Evolutionary conservation across 768 basidiomycete genomes (phyloP), one percentile per base, ranked within the genome.

Genomic region (Auriscalpium microsporum): DNA sequence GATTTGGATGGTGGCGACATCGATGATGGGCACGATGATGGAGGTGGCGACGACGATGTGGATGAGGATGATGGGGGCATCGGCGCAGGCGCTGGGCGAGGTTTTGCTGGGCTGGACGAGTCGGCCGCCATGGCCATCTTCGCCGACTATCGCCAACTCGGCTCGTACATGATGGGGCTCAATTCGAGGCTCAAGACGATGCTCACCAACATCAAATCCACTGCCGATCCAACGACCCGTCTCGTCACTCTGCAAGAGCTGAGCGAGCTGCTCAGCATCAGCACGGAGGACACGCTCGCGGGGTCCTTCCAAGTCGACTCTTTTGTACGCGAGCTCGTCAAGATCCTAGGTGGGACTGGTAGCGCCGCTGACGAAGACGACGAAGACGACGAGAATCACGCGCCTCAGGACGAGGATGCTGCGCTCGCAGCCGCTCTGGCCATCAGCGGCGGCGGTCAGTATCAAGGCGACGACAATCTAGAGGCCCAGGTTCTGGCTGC

Each of bases 401-500:
- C 68, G 1, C 73, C 75, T 38, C 80, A 80, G 48, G 83, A 89
- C 59, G 91, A 94, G 64, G 92, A 94, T 63, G 88, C 89, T 13
- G 87, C 89, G 47, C 82, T 95, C 28, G 91, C 91, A 14, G 89
- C 93, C 23, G 92, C 87, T 1, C 71, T 94, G 48, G 90, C 92
- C 3, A 79, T 94, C 72, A 94, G 90, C 59, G 74, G 82, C 0
- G 85, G 85, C 21, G 74, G 71, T 6, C 67, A 74, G 2, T 86
- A 76, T 65, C 83, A 84, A 64, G 90, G 87, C 35, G 90, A 92
- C 63, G 90, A 90, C 56, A 90, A 89, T 62, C 80, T 89, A 34
- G 94, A 98, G 72, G 92, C 93, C 52, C 94, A 97, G 71, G 84
- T 98, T 50, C 79, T 98, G 48, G 96, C 96, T 33, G 97, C 94